These are phyloP conservation scores for Scenedesmus sp. DNA, from an alignment of 163 green algal genomes.

Conservation along the genomic window DNA sequence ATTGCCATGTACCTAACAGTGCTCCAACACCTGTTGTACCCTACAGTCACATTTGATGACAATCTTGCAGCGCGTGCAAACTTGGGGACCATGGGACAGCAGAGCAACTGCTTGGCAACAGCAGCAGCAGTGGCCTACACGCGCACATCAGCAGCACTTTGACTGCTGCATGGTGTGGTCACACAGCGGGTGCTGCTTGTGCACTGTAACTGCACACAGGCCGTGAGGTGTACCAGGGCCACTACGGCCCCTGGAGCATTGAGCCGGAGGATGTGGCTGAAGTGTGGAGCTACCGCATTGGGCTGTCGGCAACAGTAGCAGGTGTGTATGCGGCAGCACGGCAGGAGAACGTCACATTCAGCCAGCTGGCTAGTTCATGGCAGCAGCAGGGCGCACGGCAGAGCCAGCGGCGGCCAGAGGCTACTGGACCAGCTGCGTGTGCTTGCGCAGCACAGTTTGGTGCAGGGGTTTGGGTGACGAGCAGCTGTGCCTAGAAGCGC, in stretches of 20 bases:
- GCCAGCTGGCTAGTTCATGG: not conserved
- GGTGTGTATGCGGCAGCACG: not conserved
- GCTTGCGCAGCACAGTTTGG: not conserved
- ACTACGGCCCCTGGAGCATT: constrained; percentile 72
- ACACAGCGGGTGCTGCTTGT: not conserved
- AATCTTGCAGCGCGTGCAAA: too few relatives aligned
- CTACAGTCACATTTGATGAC: too few relatives aligned
- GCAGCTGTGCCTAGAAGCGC: not conserved
- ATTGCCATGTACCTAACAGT: not conserved
- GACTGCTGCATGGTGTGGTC: not conserved
- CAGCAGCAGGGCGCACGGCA: too few relatives aligned
- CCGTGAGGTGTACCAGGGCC: constrained; percentile 69
- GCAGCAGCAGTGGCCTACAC: not conserved
- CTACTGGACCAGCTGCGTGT: too few relatives aligned
- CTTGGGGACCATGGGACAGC: not conserved
- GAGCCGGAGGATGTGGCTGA: constrained; percentile 68
- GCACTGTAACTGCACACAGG: not conserved
- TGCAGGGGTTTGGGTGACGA: not conserved
- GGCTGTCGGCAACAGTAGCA: constrained; percentile 63
- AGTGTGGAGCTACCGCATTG: constrained; percentile 72
- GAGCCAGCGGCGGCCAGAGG: too few relatives aligned
- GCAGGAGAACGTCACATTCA: not conserved
- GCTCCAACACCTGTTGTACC: too few relatives aligned
- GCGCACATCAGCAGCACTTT: not conserved
- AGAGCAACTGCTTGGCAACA: not conserved